phyloP scores from a whole-genome alignment of 2,329 filamentous ascomycete species.

The Nigrospora oryzae region DNA sequence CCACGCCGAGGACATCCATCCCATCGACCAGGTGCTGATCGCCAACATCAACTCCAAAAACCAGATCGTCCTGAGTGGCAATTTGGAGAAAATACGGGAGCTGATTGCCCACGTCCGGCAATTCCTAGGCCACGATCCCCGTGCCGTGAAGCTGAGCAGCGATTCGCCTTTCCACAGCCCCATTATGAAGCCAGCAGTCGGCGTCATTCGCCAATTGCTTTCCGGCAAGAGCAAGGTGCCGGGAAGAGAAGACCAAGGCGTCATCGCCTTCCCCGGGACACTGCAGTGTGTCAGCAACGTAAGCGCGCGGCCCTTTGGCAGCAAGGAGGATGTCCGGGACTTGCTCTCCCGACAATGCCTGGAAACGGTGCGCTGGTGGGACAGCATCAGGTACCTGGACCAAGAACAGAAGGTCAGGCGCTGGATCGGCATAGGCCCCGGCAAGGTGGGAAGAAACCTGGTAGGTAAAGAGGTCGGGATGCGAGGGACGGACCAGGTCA shows the following conservation, averaged over 20 bases:
- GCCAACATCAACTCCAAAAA: slow-evolving; percentile 95
- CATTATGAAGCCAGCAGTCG: slow-evolving; percentile 79
- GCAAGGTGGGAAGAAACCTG: slow-evolving; percentile 86
- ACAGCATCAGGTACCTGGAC: slow-evolving; percentile 83
- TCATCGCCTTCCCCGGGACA: slow-evolving; percentile 65
- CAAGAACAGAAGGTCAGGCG: slow-evolving; percentile 71
- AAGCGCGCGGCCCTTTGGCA: slow-evolving; percentile 67
- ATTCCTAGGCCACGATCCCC: slow-evolving; percentile 84
- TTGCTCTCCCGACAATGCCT: slow-evolving; percentile 72
- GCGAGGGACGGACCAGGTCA: slow-evolving; percentile 66
- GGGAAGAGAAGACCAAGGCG: slow-evolving; percentile 48
- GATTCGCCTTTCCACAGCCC: slow-evolving; percentile 88
- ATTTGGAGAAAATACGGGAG: slow-evolving; percentile 71
- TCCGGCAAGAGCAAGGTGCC: slow-evolving; percentile 45
- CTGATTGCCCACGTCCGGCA: slow-evolving; percentile 79
- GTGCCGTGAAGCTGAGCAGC: slow-evolving; percentile 77
- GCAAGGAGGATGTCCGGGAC: slow-evolving; percentile 67
- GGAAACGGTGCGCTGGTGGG: slow-evolving; percentile 94
- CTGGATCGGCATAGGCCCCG: slow-evolving; percentile 89
- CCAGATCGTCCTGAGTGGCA: slow-evolving; percentile 89
- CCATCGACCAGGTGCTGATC: slow-evolving; percentile 80
- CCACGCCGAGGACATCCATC: slow-evolving; percentile 57
- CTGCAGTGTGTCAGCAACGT: slow-evolving; percentile 84
- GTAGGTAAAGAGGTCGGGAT: slow-evolving; percentile 94
- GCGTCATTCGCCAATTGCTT: slow-evolving; percentile 63